Base-by-base conservation (phyloP, 2,329 filamentous ascomycete genomes). In the Lithohypha guttulata region DNA sequence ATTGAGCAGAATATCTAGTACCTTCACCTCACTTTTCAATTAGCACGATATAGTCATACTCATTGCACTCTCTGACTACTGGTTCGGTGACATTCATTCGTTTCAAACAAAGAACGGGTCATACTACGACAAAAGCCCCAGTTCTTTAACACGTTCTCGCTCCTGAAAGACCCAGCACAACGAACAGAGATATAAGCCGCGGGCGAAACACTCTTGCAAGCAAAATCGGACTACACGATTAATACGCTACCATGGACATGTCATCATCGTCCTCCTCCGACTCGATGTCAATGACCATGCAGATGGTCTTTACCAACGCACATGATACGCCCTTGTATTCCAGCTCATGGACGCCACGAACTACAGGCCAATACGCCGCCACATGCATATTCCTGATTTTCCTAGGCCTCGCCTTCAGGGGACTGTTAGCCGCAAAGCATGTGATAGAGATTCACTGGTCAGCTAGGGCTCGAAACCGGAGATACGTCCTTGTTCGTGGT, bases 381-480 rank as follows among this genome's bases (percentile, higher is more conserved):
- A 93, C 85, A 19, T 93, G 89, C 66, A 83, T 95, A 59, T 95
- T 95, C 63, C 72, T 95, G 43, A 78, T 94, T 56, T 51, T 81
- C 30, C 77, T 96, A 36, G 79, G 78, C 44, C 67, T 79, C 44
- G 54, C 81, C 41, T 77, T 80, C 54, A 81, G 87, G 37, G 63
- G 68, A 14, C 67, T 94, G 11, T 64, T 89, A 35, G 86, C 86
- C 2, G 66, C 74, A 52, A 85, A 84, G 57, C 57, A 65, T 17
- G 53, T 65, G 11, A 60, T 75, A 63, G 63, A 76, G 65, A 60
- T 71, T 55, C 66, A 49, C 64, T 93, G 84, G 79, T 62, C 81
- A 32, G 77, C 83, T 56, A 63, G 64, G 20, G 84, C 87, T 52
- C 66, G 84, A 53, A 71, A 79, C 41, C 77, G 85, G 41, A 76